Conservation (phyloP, 1,284 basidiomycete species). For the Ustilago cynodontis region DNA sequence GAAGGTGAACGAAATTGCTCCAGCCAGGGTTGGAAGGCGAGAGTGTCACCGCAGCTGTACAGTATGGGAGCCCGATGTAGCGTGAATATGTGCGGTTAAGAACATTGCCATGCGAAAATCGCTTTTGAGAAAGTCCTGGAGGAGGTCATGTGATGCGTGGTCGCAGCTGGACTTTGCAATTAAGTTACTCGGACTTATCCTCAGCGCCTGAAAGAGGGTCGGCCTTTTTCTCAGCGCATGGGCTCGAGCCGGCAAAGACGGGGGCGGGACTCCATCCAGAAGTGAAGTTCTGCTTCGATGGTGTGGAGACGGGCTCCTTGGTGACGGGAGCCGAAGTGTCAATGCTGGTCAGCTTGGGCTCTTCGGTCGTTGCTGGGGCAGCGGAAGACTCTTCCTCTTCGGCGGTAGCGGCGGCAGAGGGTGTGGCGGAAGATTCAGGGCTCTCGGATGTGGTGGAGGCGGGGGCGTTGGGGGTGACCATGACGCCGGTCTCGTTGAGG, state of each 20-base stretch:
- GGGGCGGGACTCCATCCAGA: constrained; percentile 42
- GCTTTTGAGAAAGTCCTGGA: not conserved
- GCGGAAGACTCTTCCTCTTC: constrained; percentile 1
- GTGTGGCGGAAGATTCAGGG: constrained; percentile 17
- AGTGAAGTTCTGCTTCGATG: constrained; percentile 39
- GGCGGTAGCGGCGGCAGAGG: constrained; percentile 12
- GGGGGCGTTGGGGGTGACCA: constrained; percentile 35
- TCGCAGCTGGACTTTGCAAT: not conserved
- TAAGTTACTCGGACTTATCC: constrained; percentile 11
- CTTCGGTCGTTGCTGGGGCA: constrained; percentile 10
- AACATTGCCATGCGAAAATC: too few species aligned
- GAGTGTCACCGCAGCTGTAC: not conserved
- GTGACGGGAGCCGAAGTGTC: constrained; percentile 30
- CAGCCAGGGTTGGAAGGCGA: not conserved
- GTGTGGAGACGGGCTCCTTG: constrained; percentile 16
- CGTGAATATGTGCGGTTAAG: not conserved
- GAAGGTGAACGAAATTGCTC: not conserved
- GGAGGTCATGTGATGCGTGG: too few species aligned
- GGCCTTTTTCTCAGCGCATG: constrained; percentile 32
- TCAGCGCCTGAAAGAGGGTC: constrained; percentile 5
- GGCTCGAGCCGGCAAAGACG: constrained; percentile 35
- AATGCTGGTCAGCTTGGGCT: constrained; percentile 32
- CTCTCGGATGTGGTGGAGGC: constrained; percentile 24
- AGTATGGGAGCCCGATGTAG: not conserved
- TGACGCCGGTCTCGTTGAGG: constrained; percentile 50